Conservation (phyloP, 1,284 basidiomycete species). For the Boletellus sp. region DNA sequence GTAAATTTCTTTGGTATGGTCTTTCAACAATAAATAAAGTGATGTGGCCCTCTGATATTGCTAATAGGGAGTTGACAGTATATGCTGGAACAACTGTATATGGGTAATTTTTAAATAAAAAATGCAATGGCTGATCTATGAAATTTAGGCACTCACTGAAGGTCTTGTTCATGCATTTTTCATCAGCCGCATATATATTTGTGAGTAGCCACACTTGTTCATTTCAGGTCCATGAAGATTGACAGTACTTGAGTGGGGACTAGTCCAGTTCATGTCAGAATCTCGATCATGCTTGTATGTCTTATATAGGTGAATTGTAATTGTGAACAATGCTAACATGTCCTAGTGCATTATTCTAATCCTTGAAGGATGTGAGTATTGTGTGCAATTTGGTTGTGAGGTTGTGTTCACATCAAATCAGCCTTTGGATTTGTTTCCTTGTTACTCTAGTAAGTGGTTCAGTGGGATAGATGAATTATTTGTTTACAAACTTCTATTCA, state of each 20-base stretch:
- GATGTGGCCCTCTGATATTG: background rate
- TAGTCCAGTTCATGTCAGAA: background rate
- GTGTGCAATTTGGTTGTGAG: background rate
- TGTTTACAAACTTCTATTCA: background rate
- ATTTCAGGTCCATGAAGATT: background rate
- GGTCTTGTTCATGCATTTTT: slow-evolving; percentile 25
- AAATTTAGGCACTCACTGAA: slow-evolving; percentile 14
- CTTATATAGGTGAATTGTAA: background rate
- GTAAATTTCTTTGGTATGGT: slow-evolving; percentile 7
- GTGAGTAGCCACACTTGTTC: slow-evolving; percentile 10
- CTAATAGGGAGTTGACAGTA: slow-evolving; percentile 9
- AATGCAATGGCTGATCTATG: slow-evolving; percentile 8
- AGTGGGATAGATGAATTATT: background rate
- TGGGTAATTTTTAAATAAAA: background rate
- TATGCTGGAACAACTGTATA: slow-evolving; percentile 18
- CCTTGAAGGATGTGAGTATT: slow-evolving; percentile 21
- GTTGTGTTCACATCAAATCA: slow-evolving; percentile 5
- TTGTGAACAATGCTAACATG: background rate
- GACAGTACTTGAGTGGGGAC: slow-evolving; percentile 12
- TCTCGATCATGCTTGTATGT: slow-evolving; percentile 20
- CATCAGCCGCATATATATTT: slow-evolving; percentile 22
- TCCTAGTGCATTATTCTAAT: slow-evolving; percentile 14
- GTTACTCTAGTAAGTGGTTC: slow-evolving; percentile 15
- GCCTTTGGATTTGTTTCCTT: slow-evolving; percentile 40
- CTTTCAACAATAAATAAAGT: background rate